Conservation (phyloP, 495 filamentous ascomycete genomes). For the Tricharina praecox region DNA sequence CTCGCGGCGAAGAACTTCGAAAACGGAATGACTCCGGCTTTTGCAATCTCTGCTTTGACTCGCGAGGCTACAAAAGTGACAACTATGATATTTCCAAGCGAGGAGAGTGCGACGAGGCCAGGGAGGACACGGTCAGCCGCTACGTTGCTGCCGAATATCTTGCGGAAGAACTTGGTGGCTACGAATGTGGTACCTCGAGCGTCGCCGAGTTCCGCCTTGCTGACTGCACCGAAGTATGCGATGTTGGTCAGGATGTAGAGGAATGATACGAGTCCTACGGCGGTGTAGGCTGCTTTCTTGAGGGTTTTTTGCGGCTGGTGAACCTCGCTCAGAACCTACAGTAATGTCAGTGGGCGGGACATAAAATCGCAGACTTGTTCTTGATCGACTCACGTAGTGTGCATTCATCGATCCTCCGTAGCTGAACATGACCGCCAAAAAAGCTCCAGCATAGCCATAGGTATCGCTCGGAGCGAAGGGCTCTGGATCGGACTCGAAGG, state of each 20-base stretch:
- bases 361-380: constrained; percentile 2
- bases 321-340: constrained; percentile 26
- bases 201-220: background rate
- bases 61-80: constrained; percentile 35
- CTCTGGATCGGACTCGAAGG: constrained; percentile 15
- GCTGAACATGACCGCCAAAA: constrained; percentile 28
- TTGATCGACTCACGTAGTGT: constrained; percentile 27
- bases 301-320: constrained; percentile 29
- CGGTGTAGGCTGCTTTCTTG: constrained; percentile 27
- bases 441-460: constrained; percentile 27
- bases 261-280: constrained; percentile 24
- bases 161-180: constrained; percentile 7
- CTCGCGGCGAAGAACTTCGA: constrained; percentile 32
- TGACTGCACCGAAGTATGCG: constrained; percentile 29
- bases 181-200: background rate
- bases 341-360: background rate
- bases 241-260: constrained; percentile 34
- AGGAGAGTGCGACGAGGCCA: constrained; percentile 32
- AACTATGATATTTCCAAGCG: constrained; percentile 36
- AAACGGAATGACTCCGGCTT: constrained; percentile 36
- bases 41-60: constrained; percentile 40
- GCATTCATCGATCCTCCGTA: constrained; percentile 32
- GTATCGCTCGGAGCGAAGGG: constrained; percentile 20
- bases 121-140: constrained; percentile 23
- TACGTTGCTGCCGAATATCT: constrained; percentile 5